Conservation (phyloP, 2,329 filamentous ascomycete genomes). For the Fusarium incarnatum region DNA sequence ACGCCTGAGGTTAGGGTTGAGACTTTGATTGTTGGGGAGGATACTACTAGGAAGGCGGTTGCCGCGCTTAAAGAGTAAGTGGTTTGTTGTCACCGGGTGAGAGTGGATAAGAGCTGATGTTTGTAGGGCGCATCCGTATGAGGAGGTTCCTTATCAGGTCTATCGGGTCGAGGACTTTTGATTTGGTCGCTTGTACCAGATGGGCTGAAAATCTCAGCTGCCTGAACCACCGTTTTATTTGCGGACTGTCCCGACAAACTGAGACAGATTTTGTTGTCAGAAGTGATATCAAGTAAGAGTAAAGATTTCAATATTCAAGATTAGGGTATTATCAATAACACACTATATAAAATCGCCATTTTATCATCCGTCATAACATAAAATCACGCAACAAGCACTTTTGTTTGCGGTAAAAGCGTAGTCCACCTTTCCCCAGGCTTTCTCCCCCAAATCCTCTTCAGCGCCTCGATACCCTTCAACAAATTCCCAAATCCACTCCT, state of each 20-base stretch:
- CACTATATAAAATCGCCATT: neutral
- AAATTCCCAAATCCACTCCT: conserved; percentile 45
- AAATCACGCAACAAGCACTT: conserved; percentile 46
- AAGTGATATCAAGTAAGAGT: neutral
- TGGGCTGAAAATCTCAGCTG: too few relatives aligned
- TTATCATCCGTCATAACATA: neutral
- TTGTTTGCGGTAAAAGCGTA: conserved; percentile 38
- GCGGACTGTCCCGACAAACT: too few relatives aligned
- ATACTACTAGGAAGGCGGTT: conserved; percentile 67
- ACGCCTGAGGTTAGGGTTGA: conserved; percentile 72
- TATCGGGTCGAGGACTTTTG: conserved; percentile 44
- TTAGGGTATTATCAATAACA: conserved; percentile 18
- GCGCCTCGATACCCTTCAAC: conserved; percentile 36
- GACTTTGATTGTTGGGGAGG: conserved; percentile 69
- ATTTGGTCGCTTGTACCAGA: neutral
- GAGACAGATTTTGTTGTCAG: too few relatives aligned
- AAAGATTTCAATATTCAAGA: conserved; percentile 1
- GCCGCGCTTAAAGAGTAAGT: conserved; percentile 72
- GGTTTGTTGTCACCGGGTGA: too few relatives aligned
- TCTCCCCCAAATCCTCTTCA: conserved; percentile 43
- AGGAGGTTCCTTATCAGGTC: conserved; percentile 44
- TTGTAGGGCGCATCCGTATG: conserved; percentile 48
- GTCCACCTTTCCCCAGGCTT: conserved; percentile 44
- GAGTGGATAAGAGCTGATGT: neutral
- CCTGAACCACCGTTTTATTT: too few relatives aligned